Base-by-base conservation (phyloP, 352 stramenopile species). In the Phytophthora capsici region DNA sequence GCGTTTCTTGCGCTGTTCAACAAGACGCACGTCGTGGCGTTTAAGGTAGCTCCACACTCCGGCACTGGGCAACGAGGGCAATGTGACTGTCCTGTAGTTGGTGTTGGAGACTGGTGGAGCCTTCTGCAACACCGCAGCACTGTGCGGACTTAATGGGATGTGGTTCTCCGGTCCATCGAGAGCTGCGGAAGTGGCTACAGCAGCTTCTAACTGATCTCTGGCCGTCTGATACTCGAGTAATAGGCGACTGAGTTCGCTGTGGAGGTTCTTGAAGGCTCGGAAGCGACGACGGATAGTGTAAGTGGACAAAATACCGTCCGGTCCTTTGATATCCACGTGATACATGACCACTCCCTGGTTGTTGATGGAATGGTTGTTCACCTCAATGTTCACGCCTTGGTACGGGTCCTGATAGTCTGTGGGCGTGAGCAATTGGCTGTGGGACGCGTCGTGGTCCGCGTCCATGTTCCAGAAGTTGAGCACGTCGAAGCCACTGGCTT, bases 211-310 rank as follows among this genome's bases (percentile, higher is more conserved):
- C 19, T 63, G 57, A 20, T 46, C 48, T 38, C 78, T 71, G 26
- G 82, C 71, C 30, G 76, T 74, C 23, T 79, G 71, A 22, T 82
- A 80, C 32, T 83, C 82, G 28, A 77, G 63, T 37, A 95, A 73
- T 44, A 93, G 75, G 1, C 71, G 67, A 22, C 54, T 75, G 36
- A 95, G 78, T 58, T 93, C 78, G 10, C 67, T 78, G 74, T 95
- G 74, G 0, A 95, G 68, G 50, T 90, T 87, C 50, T 89, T 90
- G 70, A 95, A 95, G 12, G 82, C 85, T 19, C 79, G 78, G 68
- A 90, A 95, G 25, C 87, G 85, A 23, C 84, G 70, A 7, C 87
- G 85, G 66, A 95, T 95, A 5, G 87, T 95, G 78, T 95, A 95
- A 4, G 87, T 92, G 36, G 82, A 90, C 12, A 94, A 63, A 47